Percentiles rank a stretch among this genome's conserved stretches.
Conservation (phyloP, 2,329 filamentous ascomycete genomes). For the Fusarium pseudoanthophilum region DNA sequence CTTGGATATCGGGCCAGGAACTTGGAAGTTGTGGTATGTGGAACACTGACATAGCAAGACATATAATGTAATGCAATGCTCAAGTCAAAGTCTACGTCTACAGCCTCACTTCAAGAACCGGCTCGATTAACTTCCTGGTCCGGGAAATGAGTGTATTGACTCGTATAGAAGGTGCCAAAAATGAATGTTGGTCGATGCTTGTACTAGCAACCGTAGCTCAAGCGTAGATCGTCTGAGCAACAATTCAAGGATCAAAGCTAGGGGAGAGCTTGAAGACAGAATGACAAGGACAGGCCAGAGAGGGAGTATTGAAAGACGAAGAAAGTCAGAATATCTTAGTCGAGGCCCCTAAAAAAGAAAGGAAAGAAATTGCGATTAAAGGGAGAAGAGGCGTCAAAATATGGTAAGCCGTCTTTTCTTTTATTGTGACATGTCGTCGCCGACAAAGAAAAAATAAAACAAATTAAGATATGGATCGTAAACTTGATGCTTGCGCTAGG, state of each 20-base stretch:
- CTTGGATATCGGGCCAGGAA: slow-evolving; percentile 18
- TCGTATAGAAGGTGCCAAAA: slow-evolving; percentile 25
- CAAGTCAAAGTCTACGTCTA: slow-evolving; percentile 9
- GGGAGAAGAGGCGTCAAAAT: slow-evolving; percentile 24
- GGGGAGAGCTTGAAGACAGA: slow-evolving; percentile 23
- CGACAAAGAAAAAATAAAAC: slow-evolving; percentile 24
- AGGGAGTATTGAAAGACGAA: slow-evolving; percentile 15
- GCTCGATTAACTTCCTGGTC: slow-evolving; percentile 26
- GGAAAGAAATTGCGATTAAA: slow-evolving; percentile 19
- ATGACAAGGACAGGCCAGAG: slow-evolving; percentile 31
- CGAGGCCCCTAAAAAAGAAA: not conserved
- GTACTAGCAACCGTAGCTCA: slow-evolving; percentile 22
- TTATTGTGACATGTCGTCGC: slow-evolving; percentile 27
- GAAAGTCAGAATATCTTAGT: not conserved
- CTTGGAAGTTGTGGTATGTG: slow-evolving; percentile 33
- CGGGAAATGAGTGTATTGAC: slow-evolving; percentile 42
- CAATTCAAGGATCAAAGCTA: slow-evolving; percentile 24
- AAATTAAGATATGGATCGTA: slow-evolving; percentile 26
- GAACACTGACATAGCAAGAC: slow-evolving; percentile 31
- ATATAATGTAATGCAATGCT: slow-evolving; percentile 31
- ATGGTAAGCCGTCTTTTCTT: slow-evolving; percentile 13
- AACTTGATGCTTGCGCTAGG: slow-evolving; percentile 25
- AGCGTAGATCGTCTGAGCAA: slow-evolving; percentile 40
- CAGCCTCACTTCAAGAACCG: slow-evolving; percentile 37
- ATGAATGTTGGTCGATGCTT: slow-evolving; percentile 27